phyloP scores from a whole-genome alignment of 345 rosid species.

The Nasturtium officinale region DNA sequence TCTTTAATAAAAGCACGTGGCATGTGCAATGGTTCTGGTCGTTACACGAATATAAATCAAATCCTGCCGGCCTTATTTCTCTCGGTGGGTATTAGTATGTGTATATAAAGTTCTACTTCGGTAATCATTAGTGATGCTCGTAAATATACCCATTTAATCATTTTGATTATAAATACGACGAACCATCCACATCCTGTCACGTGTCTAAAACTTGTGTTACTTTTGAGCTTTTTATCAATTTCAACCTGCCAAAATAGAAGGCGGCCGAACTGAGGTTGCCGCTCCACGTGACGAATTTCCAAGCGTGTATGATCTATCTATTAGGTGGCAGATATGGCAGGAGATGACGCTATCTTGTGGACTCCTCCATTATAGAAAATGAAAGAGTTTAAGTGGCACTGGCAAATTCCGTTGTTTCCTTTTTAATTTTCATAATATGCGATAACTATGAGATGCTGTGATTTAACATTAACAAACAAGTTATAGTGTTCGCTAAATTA shows the following conservation, averaged over 20 bases:
- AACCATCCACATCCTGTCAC: conserved; percentile 26
- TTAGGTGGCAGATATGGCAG: conserved; percentile 31
- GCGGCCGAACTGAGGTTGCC: conserved; percentile 15
- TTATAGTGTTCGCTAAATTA: not conserved
- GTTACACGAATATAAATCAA: conserved; percentile 33
- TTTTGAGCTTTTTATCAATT: conserved; percentile 30
- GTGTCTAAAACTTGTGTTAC: conserved; percentile 2
- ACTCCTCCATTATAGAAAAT: not conserved
- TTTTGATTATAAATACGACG: not conserved
- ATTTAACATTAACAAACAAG: not conserved
- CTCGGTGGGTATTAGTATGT: conserved; percentile 6
- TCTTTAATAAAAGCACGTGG: conserved; percentile 20
- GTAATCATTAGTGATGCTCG: conserved; percentile 28
- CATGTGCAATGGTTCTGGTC: conserved; percentile 24
- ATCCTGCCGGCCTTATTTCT: conserved; percentile 34
- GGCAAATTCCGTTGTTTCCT: not conserved
- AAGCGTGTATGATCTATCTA: conserved; percentile 26
- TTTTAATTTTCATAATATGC: not conserved
- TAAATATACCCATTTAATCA: conserved; percentile 29
- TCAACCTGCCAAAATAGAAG: conserved; percentile 27
- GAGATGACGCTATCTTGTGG: conserved; percentile 12
- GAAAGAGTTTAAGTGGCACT: not conserved
- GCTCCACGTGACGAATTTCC: conserved; percentile 29
- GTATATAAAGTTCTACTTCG: not conserved
- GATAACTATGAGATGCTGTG: conserved; percentile 18